Percentiles rank a stretch among this genome's conserved stretches.
phyloP scores from a whole-genome alignment of 441 rosid genomes.

The Bocquillonia castaneifolia region DNA sequence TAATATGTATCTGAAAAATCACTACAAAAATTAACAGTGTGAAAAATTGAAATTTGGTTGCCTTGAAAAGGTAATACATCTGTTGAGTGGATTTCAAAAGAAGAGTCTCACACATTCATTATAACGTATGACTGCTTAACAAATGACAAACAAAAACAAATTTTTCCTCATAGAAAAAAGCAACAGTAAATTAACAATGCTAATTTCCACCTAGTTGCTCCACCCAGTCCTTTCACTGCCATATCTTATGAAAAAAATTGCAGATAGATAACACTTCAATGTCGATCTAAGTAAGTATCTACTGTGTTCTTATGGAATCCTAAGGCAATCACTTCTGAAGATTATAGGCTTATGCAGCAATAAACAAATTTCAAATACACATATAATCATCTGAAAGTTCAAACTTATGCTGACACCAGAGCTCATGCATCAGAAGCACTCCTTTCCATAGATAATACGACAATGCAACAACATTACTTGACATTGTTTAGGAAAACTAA shows the following conservation, averaged over 20 bases:
- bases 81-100: constrained; percentile 3
- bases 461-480: not conserved
- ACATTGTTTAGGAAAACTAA: not conserved
- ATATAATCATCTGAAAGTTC: not conserved
- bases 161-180: not conserved
- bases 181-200: not conserved
- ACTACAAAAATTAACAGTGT: constrained; percentile 44
- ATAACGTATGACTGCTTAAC: too few species aligned
- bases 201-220: constrained; percentile 2
- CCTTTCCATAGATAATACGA: not conserved
- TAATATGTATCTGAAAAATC: constrained; percentile 76
- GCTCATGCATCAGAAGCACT: not conserved
- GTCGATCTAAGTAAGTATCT: not conserved
- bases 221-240: not conserved
- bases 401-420: not conserved
- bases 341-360: not conserved
- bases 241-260: not conserved
- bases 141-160: not conserved
- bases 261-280: not conserved
- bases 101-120: too few species aligned
- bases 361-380: not conserved
- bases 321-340: not conserved
- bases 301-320: not conserved
- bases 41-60: constrained; percentile 25
- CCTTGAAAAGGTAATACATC: not conserved